A percentile compares a stretch with the other conserved stretches of the same genome.
Evolutionary conservation across 2,329 filamentous ascomycete species (phyloP).

Genomic region (Botrytis pseudocinerea): DNA sequence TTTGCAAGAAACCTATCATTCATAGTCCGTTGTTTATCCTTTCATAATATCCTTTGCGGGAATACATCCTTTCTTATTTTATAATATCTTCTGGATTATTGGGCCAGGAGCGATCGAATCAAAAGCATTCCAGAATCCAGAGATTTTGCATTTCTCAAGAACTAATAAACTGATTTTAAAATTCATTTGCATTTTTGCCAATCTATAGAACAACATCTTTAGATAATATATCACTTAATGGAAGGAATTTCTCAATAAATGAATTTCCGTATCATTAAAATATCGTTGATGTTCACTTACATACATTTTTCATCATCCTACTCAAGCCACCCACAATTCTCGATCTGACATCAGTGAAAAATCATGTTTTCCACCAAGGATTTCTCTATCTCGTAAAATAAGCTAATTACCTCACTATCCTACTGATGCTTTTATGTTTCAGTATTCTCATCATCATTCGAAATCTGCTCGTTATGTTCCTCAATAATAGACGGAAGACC

Average conservation of each 20-base stretch:
- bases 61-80: not conserved
- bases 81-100: accelerated
- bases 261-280: not conserved
- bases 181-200: not conserved
- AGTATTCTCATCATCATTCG: not conserved
- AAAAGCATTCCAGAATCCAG: not conserved
- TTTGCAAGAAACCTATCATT: not conserved
- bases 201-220: not conserved
- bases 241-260: not conserved
- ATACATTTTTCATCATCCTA: not conserved
- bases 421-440: not conserved
- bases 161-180: not conserved
- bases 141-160: not conserved
- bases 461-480: not conserved
- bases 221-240: not conserved
- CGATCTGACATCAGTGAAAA: not conserved
- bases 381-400: not conserved
- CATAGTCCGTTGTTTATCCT: not conserved
- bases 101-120: not conserved
- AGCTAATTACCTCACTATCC: not conserved
- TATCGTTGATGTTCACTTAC: not conserved
- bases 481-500: not conserved
- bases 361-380: not conserved
- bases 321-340: not conserved
- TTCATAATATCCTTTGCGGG: accelerated